phyloP scores from a whole-genome alignment of 2,329 filamentous ascomycete species.

The Aotearoamyces nothofagi region DNA sequence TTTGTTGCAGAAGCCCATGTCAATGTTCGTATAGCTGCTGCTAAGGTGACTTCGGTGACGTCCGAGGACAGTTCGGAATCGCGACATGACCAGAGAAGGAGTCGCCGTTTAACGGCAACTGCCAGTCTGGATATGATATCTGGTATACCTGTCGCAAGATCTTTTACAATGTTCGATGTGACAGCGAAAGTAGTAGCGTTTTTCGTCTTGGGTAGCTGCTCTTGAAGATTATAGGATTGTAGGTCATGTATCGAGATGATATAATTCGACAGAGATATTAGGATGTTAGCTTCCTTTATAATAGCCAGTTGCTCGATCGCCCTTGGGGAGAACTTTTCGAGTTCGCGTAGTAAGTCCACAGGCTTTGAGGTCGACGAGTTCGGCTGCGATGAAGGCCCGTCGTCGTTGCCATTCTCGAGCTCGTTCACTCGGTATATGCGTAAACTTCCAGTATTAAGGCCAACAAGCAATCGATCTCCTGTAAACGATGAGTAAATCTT shows the following conservation, averaged over 20 bases:
- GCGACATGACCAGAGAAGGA: conserved; percentile 90
- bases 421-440: conserved; percentile 89
- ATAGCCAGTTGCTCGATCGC: conserved; percentile 88
- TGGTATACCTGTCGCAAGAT: conserved; percentile 71
- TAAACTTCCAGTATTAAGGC: conserved; percentile 76
- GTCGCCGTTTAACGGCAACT: conserved; percentile 80
- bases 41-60: conserved; percentile 59
- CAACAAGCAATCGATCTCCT: conserved; percentile 85
- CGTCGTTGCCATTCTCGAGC: conserved; percentile 21
- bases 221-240: conserved; percentile 67
- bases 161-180: conserved; percentile 90
- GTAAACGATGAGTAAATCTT: conserved; percentile 7
- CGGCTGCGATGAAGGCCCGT: conserved; percentile 12
- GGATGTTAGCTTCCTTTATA: conserved; percentile 85
- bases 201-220: conserved; percentile 68
- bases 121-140: conserved; percentile 86
- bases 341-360: conserved; percentile 76
- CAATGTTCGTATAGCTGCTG: conserved; percentile 73
- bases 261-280: conserved; percentile 83
- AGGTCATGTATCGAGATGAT: conserved; percentile 83
- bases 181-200: conserved; percentile 85
- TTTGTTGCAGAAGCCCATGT: conserved; percentile 84
- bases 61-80: conserved; percentile 75
- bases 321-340: conserved; percentile 85
- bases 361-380: conserved; percentile 28